Evolutionary conservation across 1,284 basidiomycete species (phyloP).

Genomic region (Fistulinella cinereoalba): DNA sequence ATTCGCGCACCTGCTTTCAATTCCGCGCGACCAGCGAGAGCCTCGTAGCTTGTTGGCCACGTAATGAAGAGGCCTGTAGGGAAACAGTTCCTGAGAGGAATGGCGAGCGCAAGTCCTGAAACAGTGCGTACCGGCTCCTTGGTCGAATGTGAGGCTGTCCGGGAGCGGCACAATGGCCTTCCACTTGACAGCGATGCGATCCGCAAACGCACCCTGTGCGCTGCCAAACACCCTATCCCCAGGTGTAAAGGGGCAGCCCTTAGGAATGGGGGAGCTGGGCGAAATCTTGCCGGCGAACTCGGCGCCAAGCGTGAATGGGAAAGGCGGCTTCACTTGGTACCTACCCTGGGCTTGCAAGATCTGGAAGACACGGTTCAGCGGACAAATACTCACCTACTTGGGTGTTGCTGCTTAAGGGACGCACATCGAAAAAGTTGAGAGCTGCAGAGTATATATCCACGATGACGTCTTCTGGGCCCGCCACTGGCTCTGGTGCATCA

Average conservation of each 20-base stretch:
- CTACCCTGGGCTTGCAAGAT: slow-evolving; percentile 86
- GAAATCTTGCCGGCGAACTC: slow-evolving; percentile 87
- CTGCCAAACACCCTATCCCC: slow-evolving; percentile 91
- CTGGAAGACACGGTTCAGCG: slow-evolving; percentile 34
- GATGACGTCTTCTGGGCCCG: slow-evolving; percentile 61
- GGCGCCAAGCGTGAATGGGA: slow-evolving; percentile 81
- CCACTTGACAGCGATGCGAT: slow-evolving; percentile 60
- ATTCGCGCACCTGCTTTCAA: slow-evolving; percentile 58
- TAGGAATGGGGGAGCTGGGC: slow-evolving; percentile 73
- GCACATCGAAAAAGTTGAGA: slow-evolving; percentile 79
- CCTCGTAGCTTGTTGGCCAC: slow-evolving; percentile 91
- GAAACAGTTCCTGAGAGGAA: too few relatives aligned
- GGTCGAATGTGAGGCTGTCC: slow-evolving; percentile 59
- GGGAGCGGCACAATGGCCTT: slow-evolving; percentile 57
- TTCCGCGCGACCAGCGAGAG: slow-evolving; percentile 79
- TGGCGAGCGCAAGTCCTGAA: too few relatives aligned
- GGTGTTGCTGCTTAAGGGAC: slow-evolving; percentile 17
- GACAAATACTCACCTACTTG: background rate
- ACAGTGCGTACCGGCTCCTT: slow-evolving; percentile 51
- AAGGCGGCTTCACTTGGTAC: slow-evolving; percentile 79
- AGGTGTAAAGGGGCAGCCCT: slow-evolving; percentile 74
- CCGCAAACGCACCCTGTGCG: slow-evolving; percentile 78
- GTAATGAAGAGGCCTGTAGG: slow-evolving; percentile 72
- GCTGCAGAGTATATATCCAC: slow-evolving; percentile 80
- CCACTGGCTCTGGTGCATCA: slow-evolving; percentile 60